A percentile compares a stretch with the other conserved stretches of the same genome.
These are phyloP conservation scores for Tetrapisispora phaffii DNA, from an alignment of 805 yeast genomes.

Conservation along the genomic window DNA sequence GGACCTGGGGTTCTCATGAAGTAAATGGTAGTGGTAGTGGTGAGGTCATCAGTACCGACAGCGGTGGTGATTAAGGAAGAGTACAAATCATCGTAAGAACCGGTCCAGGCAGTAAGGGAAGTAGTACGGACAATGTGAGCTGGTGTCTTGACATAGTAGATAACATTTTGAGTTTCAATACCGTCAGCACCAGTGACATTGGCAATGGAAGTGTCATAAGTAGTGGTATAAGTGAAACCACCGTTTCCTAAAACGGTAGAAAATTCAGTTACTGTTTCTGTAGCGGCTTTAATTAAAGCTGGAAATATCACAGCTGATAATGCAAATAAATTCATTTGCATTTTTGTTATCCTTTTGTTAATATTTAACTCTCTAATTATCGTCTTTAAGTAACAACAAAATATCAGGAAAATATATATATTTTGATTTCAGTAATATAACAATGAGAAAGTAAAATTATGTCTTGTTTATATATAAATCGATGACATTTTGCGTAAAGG, in stretches of 20 bases:
- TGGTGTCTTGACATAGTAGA: conserved; percentile 3
- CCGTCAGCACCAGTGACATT: conserved; percentile 3
- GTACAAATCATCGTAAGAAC: neutral
- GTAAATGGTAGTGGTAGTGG: conserved; percentile 2
- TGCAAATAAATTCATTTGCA: neutral
- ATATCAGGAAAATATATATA: too few species aligned
- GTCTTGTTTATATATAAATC: too few species aligned
- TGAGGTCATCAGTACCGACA: neutral
- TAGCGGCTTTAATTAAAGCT: neutral
- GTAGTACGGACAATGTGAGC: neutral
- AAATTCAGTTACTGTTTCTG: neutral
- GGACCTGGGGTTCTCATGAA: neutral
- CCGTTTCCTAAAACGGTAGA: neutral
- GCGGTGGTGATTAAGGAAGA: neutral
- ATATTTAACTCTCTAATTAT: neutral
- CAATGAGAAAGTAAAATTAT: too few species aligned
- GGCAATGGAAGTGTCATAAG: neutral
- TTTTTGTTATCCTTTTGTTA: neutral
- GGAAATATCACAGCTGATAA: neutral
- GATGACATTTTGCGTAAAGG: too few species aligned
- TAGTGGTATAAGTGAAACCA: conserved; percentile 2
- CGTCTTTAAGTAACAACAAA: too few species aligned
- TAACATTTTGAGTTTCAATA: neutral
- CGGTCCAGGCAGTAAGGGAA: neutral
- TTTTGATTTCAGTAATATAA: too few species aligned